phyloP scores from a whole-genome alignment of 306 rosid genomes.

The Glycine soja region DNA sequence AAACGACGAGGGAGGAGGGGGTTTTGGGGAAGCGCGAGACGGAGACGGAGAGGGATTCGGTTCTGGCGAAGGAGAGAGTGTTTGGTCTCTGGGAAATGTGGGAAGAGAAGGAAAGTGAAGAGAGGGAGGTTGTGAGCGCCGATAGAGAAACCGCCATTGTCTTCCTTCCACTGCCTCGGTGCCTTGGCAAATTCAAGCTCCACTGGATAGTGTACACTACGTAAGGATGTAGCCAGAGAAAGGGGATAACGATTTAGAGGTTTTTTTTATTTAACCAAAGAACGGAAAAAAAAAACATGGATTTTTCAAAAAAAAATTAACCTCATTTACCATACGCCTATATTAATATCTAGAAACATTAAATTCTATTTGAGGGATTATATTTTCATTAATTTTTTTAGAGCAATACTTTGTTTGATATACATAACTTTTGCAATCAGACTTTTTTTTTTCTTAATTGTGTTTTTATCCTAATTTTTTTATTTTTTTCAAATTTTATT shows the following conservation, averaged over 20 bases:
- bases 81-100: conserved; percentile 62
- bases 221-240: neutral
- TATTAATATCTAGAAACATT: no score
- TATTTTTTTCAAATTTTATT: no score
- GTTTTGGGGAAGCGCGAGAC: conserved; percentile 41
- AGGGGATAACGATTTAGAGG: conserved; percentile 33
- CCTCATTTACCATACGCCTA: no score
- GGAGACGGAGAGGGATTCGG: conserved; percentile 46
- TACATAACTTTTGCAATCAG: no score
- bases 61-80: conserved; percentile 46
- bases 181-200: conserved; percentile 11
- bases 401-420: no score
- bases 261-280: neutral
- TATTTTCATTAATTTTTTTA: no score
- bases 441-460: no score
- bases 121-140: conserved; percentile 62
- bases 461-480: no score
- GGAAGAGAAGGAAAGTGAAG: conserved; percentile 90
- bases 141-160: conserved; percentile 70
- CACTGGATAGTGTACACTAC: neutral
- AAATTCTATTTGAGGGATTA: no score
- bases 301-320: no score
- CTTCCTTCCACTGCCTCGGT: neutral
- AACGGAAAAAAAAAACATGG: no score
- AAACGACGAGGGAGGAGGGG: conserved; percentile 55